Evolutionary conservation across 1,284 basidiomycete species (phyloP).

Genomic region (Veloporphyrellus conicus): DNA sequence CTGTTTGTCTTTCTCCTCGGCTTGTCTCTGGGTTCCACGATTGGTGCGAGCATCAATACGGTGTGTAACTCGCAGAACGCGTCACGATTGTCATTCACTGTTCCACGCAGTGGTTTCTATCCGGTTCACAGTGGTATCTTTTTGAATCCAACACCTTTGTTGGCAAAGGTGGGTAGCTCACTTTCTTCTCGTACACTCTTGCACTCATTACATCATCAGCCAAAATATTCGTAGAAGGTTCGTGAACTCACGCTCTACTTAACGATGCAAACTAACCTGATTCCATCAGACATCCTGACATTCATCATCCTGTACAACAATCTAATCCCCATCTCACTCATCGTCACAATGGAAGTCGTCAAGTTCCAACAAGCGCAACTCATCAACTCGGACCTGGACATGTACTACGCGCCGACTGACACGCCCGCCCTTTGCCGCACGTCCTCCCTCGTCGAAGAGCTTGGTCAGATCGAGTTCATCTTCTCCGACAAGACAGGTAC

Average conservation of each 20-base stretch:
- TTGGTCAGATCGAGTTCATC: constrained; percentile 98
- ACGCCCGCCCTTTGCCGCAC: constrained; percentile 96
- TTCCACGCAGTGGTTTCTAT: constrained; percentile 69
- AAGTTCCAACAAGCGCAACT: constrained; percentile 96
- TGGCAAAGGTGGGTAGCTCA: constrained; percentile 53
- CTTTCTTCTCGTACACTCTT: neutral
- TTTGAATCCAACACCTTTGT: constrained; percentile 52
- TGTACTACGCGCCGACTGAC: constrained; percentile 93
- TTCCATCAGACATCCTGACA: constrained; percentile 78
- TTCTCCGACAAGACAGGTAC: constrained; percentile 99
- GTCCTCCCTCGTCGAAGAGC: constrained; percentile 94
- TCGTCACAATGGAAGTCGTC: constrained; percentile 99
- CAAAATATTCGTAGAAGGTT: constrained; percentile 78
- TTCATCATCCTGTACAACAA: constrained; percentile 99
- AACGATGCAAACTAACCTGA: constrained; percentile 6
- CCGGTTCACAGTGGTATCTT: constrained; percentile 81
- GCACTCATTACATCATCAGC: constrained; percentile 42
- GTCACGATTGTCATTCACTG: constrained; percentile 5
- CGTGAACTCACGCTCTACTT: neutral
- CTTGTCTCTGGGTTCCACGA: constrained; percentile 86
- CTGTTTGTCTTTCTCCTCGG: constrained; percentile 86
- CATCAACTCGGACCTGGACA: constrained; percentile 95
- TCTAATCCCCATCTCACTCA: constrained; percentile 97
- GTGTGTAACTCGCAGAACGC: constrained; percentile 27
- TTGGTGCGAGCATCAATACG: constrained; percentile 85